Evolutionary conservation across 2,329 filamentous ascomycete genomes (phyloP).

Genomic region (Plenodomus biglobosus): DNA sequence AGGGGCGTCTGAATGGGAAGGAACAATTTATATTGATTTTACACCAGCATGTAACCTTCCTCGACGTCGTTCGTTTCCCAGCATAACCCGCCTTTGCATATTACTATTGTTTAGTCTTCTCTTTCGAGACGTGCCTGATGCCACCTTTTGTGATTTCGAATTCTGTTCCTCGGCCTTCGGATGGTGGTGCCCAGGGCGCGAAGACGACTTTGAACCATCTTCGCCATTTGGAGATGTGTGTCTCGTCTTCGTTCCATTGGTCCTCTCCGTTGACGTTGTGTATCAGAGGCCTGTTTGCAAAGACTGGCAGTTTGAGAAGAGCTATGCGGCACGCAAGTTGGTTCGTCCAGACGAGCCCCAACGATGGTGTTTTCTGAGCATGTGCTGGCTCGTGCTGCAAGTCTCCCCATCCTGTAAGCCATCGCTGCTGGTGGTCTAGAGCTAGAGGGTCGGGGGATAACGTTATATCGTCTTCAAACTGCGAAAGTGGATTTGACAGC

Average conservation of each 20-base stretch:
- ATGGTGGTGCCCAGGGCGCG: constrained; percentile 69
- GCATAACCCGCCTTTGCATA: neutral
- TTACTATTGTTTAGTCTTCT: neutral
- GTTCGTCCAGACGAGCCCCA: constrained; percentile 89
- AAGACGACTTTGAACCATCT: constrained; percentile 89
- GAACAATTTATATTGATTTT: no score
- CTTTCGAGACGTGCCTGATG: constrained; percentile 24
- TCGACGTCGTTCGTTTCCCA: no score
- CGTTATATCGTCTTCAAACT: constrained; percentile 27
- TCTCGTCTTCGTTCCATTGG: constrained; percentile 45
- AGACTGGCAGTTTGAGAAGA: constrained; percentile 69
- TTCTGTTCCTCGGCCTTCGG: constrained; percentile 59
- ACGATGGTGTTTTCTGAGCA: constrained; percentile 74
- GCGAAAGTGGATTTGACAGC: constrained; percentile 8
- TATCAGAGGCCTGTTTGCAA: constrained; percentile 28
- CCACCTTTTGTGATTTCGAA: constrained; percentile 64
- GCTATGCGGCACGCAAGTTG: constrained; percentile 83
- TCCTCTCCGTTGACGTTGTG: constrained; percentile 41
- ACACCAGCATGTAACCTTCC: no score
- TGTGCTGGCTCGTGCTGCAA: constrained; percentile 34
- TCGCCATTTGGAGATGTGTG: constrained; percentile 62
- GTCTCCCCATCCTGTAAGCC: constrained; percentile 96
- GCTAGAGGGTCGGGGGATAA: constrained; percentile 61
- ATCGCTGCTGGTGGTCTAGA: constrained; percentile 87
- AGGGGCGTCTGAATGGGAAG: no score